Evolutionary conservation across 345 rosid genomes (phyloP), one percentile per base, ranked within the genome.

Genomic region (Citrus mangshanensis): DNA sequence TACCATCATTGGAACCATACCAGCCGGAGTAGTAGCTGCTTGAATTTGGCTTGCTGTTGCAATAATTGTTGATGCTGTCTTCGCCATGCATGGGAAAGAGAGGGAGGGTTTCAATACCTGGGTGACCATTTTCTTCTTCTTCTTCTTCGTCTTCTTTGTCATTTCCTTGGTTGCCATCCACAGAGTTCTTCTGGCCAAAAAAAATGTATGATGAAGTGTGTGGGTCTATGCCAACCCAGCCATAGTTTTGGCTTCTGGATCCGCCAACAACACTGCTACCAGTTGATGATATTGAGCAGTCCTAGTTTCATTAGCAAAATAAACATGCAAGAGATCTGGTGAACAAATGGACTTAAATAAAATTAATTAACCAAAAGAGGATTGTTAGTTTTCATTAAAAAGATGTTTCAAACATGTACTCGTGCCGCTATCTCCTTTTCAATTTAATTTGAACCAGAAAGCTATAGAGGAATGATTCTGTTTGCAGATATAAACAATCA

Each of bases 31-130:
- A 73, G 72, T 32, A 72, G 68, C 27, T 62, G 77, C 78, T 78
- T 38, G 80, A 70, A 74, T 83, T 84, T 21, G 75, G 80, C 73
- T 77, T 84, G 27, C 78, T 66, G 82, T 75, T 81, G 82, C 83
- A 80, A 28, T 78, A 81, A 49, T 55, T 77, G 75, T 83, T 85
- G 51, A 82, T 68, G 78, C 83, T 70, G 74, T 86, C 91, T 67
- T 94, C 92, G 18, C 87, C 88, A 63, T 86, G 95, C 88, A 92
- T 90, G 68, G 99, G 99, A 77, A 96, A 96, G 37, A 96, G 89
- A 71, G 95, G 95, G 27, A 96, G 95, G 4, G 98, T 96, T 76
- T 91, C 93, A 49, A 91, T 85, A 80, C 89, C 87, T 66, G 82
- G 84, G 70, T 73, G 51, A 46, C 51, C 70, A 79, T 68, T 74